These are phyloP conservation scores for Salvia miltiorrhiza DNA, from an alignment of 257 asterid species.

Conservation along the genomic window DNA sequence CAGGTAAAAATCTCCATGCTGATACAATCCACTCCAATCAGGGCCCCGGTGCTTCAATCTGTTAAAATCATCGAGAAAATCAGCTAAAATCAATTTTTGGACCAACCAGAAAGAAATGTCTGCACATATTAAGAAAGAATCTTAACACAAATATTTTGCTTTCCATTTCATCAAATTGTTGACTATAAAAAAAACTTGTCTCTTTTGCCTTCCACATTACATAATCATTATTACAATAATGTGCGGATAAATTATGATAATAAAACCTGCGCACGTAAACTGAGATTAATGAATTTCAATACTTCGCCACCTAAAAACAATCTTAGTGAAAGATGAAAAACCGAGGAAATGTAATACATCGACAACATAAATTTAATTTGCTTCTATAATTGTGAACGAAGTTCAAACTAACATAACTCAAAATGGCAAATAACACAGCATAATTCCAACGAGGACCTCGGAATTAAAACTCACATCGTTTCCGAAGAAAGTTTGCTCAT, in stretches of 20 bases:
- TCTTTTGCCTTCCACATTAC: not conserved
- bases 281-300: not conserved
- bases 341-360: not conserved
- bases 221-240: not conserved
- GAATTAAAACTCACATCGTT: not conserved
- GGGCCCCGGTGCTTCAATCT: conserved; percentile 99
- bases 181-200: too few species aligned
- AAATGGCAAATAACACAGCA: not conserved
- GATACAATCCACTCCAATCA: conserved; percentile 95
- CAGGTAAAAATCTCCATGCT: conserved; percentile 68
- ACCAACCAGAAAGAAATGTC: not conserved
- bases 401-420: not conserved
- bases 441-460: not conserved
- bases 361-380: not conserved
- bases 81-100: not conserved
- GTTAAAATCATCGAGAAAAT: not conserved
- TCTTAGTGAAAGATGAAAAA: too few species aligned
- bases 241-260: not conserved
- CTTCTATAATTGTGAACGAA: not conserved
- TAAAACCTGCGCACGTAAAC: not conserved
- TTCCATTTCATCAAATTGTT: not conserved
- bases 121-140: not conserved
- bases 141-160: not conserved
- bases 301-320: not conserved
- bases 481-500: not conserved